Evolutionary conservation across 225 moss, liverwort and hornwort genomes (phyloP).

Genomic region (Sphagnum contortum): DNA sequence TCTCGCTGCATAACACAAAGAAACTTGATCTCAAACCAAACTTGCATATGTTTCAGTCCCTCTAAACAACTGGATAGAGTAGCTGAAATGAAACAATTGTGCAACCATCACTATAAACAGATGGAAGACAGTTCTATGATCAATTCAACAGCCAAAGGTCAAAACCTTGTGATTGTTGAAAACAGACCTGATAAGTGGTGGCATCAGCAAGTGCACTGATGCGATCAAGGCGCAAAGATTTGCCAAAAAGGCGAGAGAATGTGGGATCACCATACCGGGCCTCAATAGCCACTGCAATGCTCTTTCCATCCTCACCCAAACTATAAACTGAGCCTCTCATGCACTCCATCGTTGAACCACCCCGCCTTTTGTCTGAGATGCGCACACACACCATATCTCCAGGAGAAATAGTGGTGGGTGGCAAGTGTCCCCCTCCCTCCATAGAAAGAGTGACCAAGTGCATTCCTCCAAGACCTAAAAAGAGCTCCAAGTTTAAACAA

Average conservation of each 20-base stretch:
- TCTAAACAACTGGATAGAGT: background rate
- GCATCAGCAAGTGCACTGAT: conserved; percentile 94
- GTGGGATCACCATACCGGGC: conserved; percentile 98
- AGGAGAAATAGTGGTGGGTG: conserved; percentile 77
- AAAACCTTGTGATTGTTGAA: background rate
- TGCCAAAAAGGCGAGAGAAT: conserved; percentile 92
- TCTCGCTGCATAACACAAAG: conserved; percentile 53
- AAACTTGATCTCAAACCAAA: background rate
- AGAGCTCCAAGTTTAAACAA: conserved; percentile 1
- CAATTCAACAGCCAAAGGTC: no score
- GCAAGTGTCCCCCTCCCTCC: conserved; percentile 64
- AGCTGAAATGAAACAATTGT: no score
- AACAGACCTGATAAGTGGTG: conserved; percentile 79
- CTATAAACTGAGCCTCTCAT: conserved; percentile 96
- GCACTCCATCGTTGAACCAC: conserved; percentile 71
- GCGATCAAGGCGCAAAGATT: conserved; percentile 80
- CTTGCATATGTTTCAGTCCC: background rate
- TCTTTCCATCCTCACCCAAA: conserved; percentile 73
- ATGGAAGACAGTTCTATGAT: no score
- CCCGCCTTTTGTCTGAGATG: conserved; percentile 56
- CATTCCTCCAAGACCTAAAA: conserved; percentile 85
- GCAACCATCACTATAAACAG: no score
- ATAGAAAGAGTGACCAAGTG: conserved; percentile 77
- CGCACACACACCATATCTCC: conserved; percentile 98
- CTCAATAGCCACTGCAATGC: conserved; percentile 83